Evolutionary conservation across 202 grass and related monocot genomes (phyloP), one percentile per base, ranked within the genome.

Genomic region (Musa balbisiana): DNA sequence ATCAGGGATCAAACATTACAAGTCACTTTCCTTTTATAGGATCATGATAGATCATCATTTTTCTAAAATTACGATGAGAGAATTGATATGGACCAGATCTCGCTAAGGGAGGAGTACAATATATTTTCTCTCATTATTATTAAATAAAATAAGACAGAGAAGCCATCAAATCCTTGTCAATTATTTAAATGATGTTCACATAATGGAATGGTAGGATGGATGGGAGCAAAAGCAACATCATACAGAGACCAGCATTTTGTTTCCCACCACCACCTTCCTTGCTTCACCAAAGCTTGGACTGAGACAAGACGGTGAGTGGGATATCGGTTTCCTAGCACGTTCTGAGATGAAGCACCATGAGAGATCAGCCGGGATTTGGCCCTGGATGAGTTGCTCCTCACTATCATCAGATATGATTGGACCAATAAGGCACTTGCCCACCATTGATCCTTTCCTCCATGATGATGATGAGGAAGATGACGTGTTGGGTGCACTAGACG

Each of bases 111-210:
- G 27, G 2, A 27, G 33, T 6, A 43, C 3, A 43, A 43, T 43
- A 43, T 5, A 5, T 5, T 43, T 43, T 6, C 3, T 0, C 33
- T 43, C 33, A 43, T 43, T 0, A 5, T 43, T 43, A 43, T 43
- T 43, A 43, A 43, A 43, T 43, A 43, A 43, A 43, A 43, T 3
- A 43, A 43, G 33, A 6, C 3, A 43, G 33, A 43, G 33, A 4
- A 43, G 33, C 33, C 67, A 70, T 70, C 67, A 51, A 70, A 70
- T 70, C 33, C 43, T 50, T 70, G 43, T 70, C 67, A 21, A 70
- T 21, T 70, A 11, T 22, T 20, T 70, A 70, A 43, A 70, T 22
- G 67, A 70, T 70, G 49, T 9, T 19, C 33, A 65, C 3, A 69
- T 27, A 27, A 27, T 27, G 27, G 27, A 50, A 69, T 69, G 29